Base-by-base conservation (phyloP, 176 grass and related monocot species). In the Areca catechu region DNA sequence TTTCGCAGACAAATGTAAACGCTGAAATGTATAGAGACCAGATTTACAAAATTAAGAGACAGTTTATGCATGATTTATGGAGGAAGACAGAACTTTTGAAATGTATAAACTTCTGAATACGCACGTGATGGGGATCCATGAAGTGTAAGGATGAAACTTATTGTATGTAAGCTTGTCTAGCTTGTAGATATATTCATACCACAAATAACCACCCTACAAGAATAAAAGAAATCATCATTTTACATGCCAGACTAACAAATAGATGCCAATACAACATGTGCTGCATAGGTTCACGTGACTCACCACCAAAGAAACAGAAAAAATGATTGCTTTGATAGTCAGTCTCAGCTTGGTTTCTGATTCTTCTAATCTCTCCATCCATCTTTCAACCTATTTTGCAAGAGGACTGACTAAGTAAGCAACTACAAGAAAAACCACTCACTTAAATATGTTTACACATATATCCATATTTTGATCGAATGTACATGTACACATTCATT, bases 111-210 rank as follows among this genome's bases (percentile, higher is more conserved):
- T 18, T 54, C 54, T 12, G 15, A 50, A 53, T 16, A 60, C 75
- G 6, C 49, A 78, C 76, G 76, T 78, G 50, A 78, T 78, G 76
- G 76, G 76, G 22, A 78, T 78, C 76, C 76, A 78, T 48, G 76
- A 78, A 59, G 76, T 78, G 50, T 78, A 78, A 56, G 76, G 76
- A 65, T 78, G 76, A 53, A 71, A 78, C 65, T 65, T 78, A 37
- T 78, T 78, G 60, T 78, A 78, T 53, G 30, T 65, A 62, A 78
- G 50, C 53, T 78, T 78, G 51, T 78, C 76, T 49, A 78, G 59
- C 61, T 63, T 62, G 67, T 78, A 78, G 48, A 78, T 71, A 48
- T 78, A 78, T 17, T 51, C 43, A 25, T 71, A 78, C 76, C 76
- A 78, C 51, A 78, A 27, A 50, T 58, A 78, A 49, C 76, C 76